Evolutionary conservation across 164 flowering plant species (phyloP).

Genomic region (Nymphaea thermarum): DNA sequence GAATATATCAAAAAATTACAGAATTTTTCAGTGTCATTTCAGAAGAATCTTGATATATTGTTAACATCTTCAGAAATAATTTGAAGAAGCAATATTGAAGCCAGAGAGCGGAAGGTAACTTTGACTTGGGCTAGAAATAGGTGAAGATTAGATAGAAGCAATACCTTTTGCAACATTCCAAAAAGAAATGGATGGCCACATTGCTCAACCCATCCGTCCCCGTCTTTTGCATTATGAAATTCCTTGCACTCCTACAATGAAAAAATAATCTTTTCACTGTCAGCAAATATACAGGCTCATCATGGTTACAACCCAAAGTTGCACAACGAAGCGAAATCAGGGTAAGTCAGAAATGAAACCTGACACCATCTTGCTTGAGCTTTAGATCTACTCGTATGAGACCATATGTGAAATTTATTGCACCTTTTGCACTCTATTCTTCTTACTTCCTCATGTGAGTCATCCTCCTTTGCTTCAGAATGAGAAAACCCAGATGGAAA

Average conservation of each 20-base stretch:
- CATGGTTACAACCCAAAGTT: too few relatives aligned
- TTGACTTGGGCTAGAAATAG: too few relatives aligned
- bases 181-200: constrained; percentile 67
- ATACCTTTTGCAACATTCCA: constrained; percentile 85
- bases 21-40: background rate
- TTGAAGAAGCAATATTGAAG: too few relatives aligned
- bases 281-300: too few relatives aligned
- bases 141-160: background rate
- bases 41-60: too few relatives aligned
- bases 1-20: background rate
- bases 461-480: constrained; percentile 42
- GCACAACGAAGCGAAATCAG: too few relatives aligned
- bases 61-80: too few relatives aligned
- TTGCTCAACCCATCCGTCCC: constrained; percentile 99
- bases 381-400: constrained; percentile 50
- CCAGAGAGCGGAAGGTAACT: too few relatives aligned
- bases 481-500: constrained; percentile 44
- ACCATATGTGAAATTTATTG: constrained; percentile 65
- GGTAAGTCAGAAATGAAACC: constrained; percentile 25
- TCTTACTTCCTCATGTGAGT: constrained; percentile 50
- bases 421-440: constrained; percentile 91
- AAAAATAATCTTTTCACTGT: constrained; percentile 1
- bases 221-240: constrained; percentile 93
- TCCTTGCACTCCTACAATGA: constrained; percentile 81
- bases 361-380: constrained; percentile 98